phyloP scores from a whole-genome alignment of 2,329 filamentous ascomycete genomes.

The Apiospora arundinis region DNA sequence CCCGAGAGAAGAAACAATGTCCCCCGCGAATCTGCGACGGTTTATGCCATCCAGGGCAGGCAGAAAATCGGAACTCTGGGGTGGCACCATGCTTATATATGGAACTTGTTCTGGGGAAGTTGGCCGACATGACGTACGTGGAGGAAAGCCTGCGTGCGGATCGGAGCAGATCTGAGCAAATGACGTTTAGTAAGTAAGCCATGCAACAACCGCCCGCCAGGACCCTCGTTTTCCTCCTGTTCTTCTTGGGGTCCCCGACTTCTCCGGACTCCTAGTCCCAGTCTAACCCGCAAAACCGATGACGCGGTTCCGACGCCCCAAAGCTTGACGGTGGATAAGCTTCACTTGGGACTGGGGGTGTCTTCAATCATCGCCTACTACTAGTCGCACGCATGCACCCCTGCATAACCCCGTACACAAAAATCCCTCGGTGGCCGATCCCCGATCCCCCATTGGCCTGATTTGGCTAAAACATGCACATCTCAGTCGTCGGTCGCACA shows the following conservation, averaged over 20 bases:
- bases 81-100: constrained; percentile 2
- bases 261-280: constrained; percentile 1
- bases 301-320: neutral
- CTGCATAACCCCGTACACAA: neutral
- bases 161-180: neutral
- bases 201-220: neutral
- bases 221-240: neutral
- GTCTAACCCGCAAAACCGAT: constrained; percentile 9
- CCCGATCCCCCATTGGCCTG: neutral
- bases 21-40: neutral
- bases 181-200: neutral
- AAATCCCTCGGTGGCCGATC: neutral
- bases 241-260: neutral
- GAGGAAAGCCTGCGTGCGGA: neutral
- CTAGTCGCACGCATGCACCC: neutral
- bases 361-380: too few relatives aligned
- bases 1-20: neutral
- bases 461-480: neutral
- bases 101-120: neutral
- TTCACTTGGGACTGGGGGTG: neutral
- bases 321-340: constrained; percentile 8
- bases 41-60: neutral
- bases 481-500: neutral
- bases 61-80: neutral
- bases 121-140: neutral